Conservation (phyloP, 2,329 filamentous ascomycete species). For the Microdochium trichocladiopsis region DNA sequence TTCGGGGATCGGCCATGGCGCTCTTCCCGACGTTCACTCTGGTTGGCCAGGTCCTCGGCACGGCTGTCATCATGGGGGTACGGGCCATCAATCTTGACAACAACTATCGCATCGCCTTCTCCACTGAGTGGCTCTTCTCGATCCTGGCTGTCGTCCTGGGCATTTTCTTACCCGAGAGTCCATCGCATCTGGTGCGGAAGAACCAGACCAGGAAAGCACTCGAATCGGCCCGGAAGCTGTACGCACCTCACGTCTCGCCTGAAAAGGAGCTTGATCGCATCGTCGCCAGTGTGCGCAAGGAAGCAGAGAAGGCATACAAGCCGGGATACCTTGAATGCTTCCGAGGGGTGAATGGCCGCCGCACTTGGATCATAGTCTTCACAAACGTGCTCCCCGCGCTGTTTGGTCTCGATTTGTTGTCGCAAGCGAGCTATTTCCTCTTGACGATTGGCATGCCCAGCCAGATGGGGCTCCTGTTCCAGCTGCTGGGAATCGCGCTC, state of each 20-base stretch:
- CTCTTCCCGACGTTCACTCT: conserved; percentile 42
- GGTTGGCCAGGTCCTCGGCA: conserved; percentile 38
- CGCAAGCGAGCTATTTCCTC: conserved; percentile 31
- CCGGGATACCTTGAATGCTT: conserved; percentile 35
- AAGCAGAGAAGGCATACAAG: conserved; percentile 16
- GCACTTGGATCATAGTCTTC: conserved; percentile 33
- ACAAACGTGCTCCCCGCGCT: conserved; percentile 33
- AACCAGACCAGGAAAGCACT: conserved; percentile 29
- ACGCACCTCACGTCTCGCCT: conserved; percentile 28
- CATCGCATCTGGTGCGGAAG: conserved; percentile 38
- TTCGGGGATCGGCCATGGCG: conserved; percentile 39
- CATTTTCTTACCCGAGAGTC: conserved; percentile 41
- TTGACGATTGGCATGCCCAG: conserved; percentile 25
- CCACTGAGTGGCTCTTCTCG: conserved; percentile 35
- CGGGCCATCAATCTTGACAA: conserved; percentile 13
- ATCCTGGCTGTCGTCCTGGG: conserved; percentile 32
- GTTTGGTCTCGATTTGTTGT: conserved; percentile 36
- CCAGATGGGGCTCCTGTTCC: conserved; percentile 28
- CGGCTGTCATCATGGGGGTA: conserved; percentile 30
- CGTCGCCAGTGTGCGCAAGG: conserved; percentile 38
- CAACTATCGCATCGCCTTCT: conserved; percentile 33
- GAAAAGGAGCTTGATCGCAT: conserved; percentile 34
- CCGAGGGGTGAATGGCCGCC: conserved; percentile 29
- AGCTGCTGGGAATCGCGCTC: conserved; percentile 36
- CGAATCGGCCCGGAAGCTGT: conserved; percentile 40